Conservation (phyloP, 495 filamentous ascomycete genomes). For the Darksidea phi region DNA sequence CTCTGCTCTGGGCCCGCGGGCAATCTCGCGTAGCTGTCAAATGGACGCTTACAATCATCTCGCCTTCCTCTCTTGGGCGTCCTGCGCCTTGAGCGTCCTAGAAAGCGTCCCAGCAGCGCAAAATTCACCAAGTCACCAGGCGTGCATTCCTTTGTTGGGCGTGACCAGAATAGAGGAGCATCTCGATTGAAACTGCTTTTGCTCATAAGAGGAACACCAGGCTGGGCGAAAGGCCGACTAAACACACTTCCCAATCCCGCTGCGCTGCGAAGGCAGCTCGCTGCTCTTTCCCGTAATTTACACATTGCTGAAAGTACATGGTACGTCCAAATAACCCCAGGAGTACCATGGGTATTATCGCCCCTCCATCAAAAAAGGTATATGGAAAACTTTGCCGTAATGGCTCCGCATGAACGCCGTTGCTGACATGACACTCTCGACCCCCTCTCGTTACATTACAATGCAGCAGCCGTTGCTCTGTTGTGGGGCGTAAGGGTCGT, state of each 20-base stretch:
- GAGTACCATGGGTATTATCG: conserved; percentile 37
- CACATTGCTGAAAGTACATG: conserved; percentile 33
- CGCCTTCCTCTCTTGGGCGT: background rate
- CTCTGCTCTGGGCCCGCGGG: too few species aligned
- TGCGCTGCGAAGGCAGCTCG: conserved; percentile 22
- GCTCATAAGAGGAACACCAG: conserved; percentile 20
- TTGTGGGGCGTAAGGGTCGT: conserved; percentile 95
- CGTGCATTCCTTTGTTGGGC: background rate
- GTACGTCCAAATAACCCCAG: conserved; percentile 21
- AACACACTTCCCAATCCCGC: conserved; percentile 19
- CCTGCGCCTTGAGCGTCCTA: background rate
- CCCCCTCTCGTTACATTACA: conserved; percentile 67
- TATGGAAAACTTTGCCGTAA: conserved; percentile 37
- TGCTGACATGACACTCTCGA: conserved; percentile 29
- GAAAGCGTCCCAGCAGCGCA: background rate
- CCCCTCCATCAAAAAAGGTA: conserved; percentile 18
- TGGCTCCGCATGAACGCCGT: conserved; percentile 34
- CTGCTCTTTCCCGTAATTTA: conserved; percentile 36
- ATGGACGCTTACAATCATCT: background rate
- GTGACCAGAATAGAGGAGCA: background rate
- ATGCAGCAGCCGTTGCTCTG: conserved; percentile 87
- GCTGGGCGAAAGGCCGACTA: conserved; percentile 15
- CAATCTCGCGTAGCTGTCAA: conserved; percentile 26
- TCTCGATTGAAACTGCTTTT: conserved; percentile 28
- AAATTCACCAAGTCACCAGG: too few species aligned